phyloP scores from a whole-genome alignment of 2,329 filamentous ascomycete species.

The Arthrobotrys entomopaga region DNA sequence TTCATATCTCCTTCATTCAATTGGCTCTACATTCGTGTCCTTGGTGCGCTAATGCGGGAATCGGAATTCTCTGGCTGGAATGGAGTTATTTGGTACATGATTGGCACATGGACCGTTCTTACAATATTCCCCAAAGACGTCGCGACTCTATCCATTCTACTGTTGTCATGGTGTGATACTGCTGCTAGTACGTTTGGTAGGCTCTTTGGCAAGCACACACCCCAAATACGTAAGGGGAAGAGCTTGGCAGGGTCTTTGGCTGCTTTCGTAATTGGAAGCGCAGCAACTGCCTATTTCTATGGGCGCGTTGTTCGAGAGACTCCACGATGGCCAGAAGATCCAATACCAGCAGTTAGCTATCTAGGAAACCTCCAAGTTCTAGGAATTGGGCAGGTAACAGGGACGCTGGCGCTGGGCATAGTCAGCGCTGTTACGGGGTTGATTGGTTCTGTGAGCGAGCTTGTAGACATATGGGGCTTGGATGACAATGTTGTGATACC shows the following conservation, averaged over 20 bases:
- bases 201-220: constrained; percentile 88
- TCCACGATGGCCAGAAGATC: constrained; percentile 75
- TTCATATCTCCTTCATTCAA: constrained; percentile 86
- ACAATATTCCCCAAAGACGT: constrained; percentile 93
- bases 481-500: constrained; percentile 99
- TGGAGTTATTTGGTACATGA: constrained; percentile 94
- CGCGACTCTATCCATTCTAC: constrained; percentile 84
- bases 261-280: constrained; percentile 82
- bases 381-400: constrained; percentile 70
- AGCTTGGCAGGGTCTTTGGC: constrained; percentile 88
- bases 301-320: constrained; percentile 79
- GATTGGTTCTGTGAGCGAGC: constrained; percentile 86
- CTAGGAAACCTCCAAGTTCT: constrained; percentile 79
- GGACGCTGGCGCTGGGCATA: constrained; percentile 77
- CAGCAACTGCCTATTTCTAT: constrained; percentile 87
- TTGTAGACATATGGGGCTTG: constrained; percentile 89
- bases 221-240: constrained; percentile 84
- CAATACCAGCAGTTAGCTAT: constrained; percentile 80
- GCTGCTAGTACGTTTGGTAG: constrained; percentile 94
- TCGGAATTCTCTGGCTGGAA: constrained; percentile 95
- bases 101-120: constrained; percentile 87
- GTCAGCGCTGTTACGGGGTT: constrained; percentile 91
- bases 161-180: constrained; percentile 98
- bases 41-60: constrained; percentile 96
- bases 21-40: constrained; percentile 80